Conservation (phyloP, 2,329 filamentous ascomycete genomes). For the Dendryphion nanum region DNA sequence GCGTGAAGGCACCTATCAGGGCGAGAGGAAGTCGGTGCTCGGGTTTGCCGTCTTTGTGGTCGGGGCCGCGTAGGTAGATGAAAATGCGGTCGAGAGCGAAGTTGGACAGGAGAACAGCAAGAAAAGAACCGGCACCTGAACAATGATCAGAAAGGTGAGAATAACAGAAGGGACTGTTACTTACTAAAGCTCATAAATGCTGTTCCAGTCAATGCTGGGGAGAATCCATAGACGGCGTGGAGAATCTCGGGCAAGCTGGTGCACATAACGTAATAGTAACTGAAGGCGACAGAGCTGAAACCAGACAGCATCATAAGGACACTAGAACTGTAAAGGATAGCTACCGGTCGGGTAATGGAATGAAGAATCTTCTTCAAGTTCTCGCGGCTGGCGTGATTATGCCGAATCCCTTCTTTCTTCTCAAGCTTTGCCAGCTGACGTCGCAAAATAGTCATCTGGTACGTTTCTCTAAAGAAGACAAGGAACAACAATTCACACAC, state of each 20-base stretch:
- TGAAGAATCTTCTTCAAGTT: slow-evolving; percentile 10
- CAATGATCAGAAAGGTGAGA: neutral
- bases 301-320: slow-evolving; percentile 55
- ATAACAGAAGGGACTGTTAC: slow-evolving; percentile 7
- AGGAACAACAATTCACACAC: slow-evolving; percentile 54
- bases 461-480: slow-evolving; percentile 58
- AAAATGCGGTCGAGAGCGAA: slow-evolving; percentile 50
- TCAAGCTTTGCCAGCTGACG: slow-evolving; percentile 17
- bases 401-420: no score
- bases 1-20: slow-evolving; percentile 46
- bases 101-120: slow-evolving; percentile 53
- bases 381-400: slow-evolving; percentile 4
- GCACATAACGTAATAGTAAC: slow-evolving; percentile 48
- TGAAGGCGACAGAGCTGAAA: slow-evolving; percentile 44
- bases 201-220: slow-evolving; percentile 52
- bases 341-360: slow-evolving; percentile 42
- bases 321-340: slow-evolving; percentile 48
- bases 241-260: slow-evolving; percentile 47
- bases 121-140: slow-evolving; percentile 48
- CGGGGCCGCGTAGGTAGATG: slow-evolving; percentile 47
- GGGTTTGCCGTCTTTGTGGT: neutral
- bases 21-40: slow-evolving; percentile 57
- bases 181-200: slow-evolving; percentile 57
- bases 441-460: slow-evolving; percentile 55
- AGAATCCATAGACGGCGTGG: slow-evolving; percentile 42